Conservation (phyloP, 306 rosid genomes). For the Cucurbita pepo region DNA sequence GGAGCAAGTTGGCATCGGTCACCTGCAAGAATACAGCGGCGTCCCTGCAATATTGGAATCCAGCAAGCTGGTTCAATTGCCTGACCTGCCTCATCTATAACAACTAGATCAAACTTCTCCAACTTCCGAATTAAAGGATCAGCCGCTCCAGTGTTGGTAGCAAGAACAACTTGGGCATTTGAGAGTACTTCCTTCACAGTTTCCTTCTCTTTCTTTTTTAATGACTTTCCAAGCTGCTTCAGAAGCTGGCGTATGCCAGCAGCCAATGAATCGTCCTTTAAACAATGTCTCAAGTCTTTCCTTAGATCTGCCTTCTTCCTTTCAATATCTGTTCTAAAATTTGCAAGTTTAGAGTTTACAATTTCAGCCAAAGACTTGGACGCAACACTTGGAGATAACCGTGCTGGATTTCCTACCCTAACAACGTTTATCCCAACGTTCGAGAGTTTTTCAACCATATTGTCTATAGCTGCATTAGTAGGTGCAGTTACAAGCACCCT, state of each 20-base stretch:
- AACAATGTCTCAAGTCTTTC: conserved; percentile 59
- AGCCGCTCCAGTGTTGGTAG: conserved; percentile 80
- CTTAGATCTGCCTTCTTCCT: conserved; percentile 74
- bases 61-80: conserved; percentile 88
- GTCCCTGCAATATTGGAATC: conserved; percentile 65
- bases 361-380: conserved; percentile 66
- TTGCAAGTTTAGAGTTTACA: conserved; percentile 47
- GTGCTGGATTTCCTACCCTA: conserved; percentile 79
- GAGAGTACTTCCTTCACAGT: conserved; percentile 51
- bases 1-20: conserved; percentile 86
- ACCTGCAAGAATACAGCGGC: conserved; percentile 76
- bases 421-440: conserved; percentile 41
- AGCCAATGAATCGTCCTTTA: conserved; percentile 66
- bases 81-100: conserved; percentile 77
- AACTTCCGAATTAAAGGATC: conserved; percentile 56
- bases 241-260: conserved; percentile 83
- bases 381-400: conserved; percentile 44
- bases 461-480: conserved; percentile 78
- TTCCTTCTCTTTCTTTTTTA: conserved; percentile 70
- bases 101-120: conserved; percentile 56
- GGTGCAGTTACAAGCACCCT: conserved; percentile 81
- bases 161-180: conserved; percentile 65
- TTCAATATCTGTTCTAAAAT: conserved; percentile 45
- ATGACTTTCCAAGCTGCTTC: conserved; percentile 49
- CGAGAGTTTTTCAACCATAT: conserved; percentile 68